Evolutionary conservation across 1,139 yeast species (phyloP), one percentile per base, ranked within the genome.

Genomic region (Blastobotrys arbuscula): DNA sequence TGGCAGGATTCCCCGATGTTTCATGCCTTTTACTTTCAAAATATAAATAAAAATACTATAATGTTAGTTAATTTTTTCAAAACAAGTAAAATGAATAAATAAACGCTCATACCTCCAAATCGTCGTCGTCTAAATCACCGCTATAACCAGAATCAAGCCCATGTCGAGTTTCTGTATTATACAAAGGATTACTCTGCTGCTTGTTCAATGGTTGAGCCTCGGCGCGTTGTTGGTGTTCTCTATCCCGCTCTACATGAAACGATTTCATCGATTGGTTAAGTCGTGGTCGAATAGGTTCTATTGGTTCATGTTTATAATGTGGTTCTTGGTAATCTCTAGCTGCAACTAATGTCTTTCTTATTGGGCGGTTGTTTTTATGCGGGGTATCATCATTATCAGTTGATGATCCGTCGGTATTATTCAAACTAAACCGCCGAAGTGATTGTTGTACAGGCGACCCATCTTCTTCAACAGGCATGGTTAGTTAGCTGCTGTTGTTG

Each of bases 11-110:
- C 16, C 96, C 96, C 51, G 87, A 86, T 2, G 96, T 86, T 57
- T 82, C 85, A 63, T 92, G 97, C 45, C 97, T 78, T 66, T 92
- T 92, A 62, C 86, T 95, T 62, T 85, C 94, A 59, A 77, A 87
- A 66, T 88, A 87, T 53, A 85, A 82, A 66, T 81, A 83, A 68
- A 85, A 88, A 42, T 82, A 77, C 37, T 31, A 49, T 39, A 46
- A 43, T 44, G 30, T 41, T 41, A 36, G 19, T n/a, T 15, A 16
- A 9, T 37, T 28, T 44, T 30, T n/a, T n/a, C n/a, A n/a, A n/a
- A 28, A 28, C 31, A 28, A 10, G 31, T 10, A 28, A 10, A 13
- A 10, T 10, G 31, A 10, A 10, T 13, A 28, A 28, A 28, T 13
- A 28, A 28, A 28, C 10, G 13, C 31, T 28, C 13, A 28, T n/a